phyloP scores from a whole-genome alignment of 2,329 filamentous ascomycete genomes.

The Pezicula radicicola region DNA sequence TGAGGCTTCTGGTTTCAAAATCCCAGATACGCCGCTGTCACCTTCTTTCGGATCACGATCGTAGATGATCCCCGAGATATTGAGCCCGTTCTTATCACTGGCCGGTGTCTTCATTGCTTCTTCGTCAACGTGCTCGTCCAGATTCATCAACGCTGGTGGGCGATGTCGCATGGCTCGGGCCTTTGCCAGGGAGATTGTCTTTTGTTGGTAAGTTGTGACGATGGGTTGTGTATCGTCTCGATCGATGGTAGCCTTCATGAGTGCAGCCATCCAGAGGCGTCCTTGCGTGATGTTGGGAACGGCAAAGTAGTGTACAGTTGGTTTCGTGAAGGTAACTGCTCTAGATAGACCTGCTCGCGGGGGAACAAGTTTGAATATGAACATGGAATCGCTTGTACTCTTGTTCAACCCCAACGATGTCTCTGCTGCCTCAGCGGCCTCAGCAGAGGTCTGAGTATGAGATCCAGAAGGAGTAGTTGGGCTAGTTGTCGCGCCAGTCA shows the following conservation, averaged over 20 bases:
- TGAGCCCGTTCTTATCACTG: slow-evolving; percentile 27
- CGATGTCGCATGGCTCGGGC: slow-evolving; percentile 84
- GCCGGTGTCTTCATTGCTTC: slow-evolving; percentile 24
- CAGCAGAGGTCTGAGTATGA: slow-evolving; percentile 42
- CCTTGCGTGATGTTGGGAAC: slow-evolving; percentile 87
- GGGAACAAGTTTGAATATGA: slow-evolving; percentile 97
- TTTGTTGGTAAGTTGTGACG: slow-evolving; percentile 92
- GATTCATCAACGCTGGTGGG: slow-evolving; percentile 81
- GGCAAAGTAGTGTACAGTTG: slow-evolving; percentile 95
- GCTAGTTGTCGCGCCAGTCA: slow-evolving; percentile 76
- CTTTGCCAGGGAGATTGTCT: slow-evolving; percentile 90
- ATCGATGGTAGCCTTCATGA: slow-evolving; percentile 99
- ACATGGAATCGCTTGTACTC: slow-evolving; percentile 64
- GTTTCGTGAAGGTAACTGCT: slow-evolving; percentile 96
- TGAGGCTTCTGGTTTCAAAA: slow-evolving; percentile 21
- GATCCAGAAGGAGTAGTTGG: slow-evolving; percentile 52
- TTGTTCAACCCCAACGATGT: slow-evolving; percentile 30
- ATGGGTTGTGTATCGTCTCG: slow-evolving; percentile 77
- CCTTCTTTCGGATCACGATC: slow-evolving; percentile 26
- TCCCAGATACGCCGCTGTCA: slow-evolving; percentile 29
- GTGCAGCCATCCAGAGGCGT: slow-evolving; percentile 93
- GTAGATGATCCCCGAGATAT: slow-evolving; percentile 29
- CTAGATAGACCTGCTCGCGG: slow-evolving; percentile 83
- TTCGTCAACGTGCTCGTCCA: slow-evolving; percentile 43
- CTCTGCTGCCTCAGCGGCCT: slow-evolving; percentile 37